Evolutionary conservation across 148 eudicot species (phyloP).

Genomic region (Persicaria tinctoria): DNA sequence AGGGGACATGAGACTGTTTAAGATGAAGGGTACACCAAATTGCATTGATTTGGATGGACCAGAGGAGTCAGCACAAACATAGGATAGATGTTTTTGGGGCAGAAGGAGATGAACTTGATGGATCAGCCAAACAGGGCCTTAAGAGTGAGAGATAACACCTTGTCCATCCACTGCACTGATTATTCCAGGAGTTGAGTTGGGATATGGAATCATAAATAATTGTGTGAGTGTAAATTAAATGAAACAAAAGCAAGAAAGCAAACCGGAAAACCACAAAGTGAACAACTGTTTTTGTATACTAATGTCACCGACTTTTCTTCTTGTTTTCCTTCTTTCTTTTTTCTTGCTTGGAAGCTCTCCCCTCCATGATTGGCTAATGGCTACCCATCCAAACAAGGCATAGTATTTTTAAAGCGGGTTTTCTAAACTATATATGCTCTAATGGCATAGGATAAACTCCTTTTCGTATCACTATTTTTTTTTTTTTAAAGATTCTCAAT

Average conservation of each 20-base stretch:
- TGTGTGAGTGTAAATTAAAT: slow-evolving; percentile 1
- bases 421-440: no score
- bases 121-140: slow-evolving; percentile 2
- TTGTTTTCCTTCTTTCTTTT: slow-evolving; percentile 1
- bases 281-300: slow-evolving; percentile 6
- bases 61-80: slow-evolving; percentile 5
- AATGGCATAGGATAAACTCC: no score
- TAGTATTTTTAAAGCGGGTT: not conserved
- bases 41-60: slow-evolving; percentile 4
- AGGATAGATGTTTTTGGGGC: not conserved
- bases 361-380: slow-evolving; percentile 1
- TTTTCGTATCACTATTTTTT: no score
- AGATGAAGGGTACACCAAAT: not conserved
- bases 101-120: not conserved
- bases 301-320: slow-evolving; percentile 1
- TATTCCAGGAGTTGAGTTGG: not conserved
- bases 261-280: not conserved
- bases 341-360: not conserved
- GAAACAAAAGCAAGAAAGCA: slow-evolving; percentile 10
- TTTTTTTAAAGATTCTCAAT: no score
- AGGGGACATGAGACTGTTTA: not conserved
- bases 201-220: slow-evolving; percentile 10
- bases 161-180: slow-evolving; percentile 10
- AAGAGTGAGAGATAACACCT: slow-evolving; percentile 9
- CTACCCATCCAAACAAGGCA: slow-evolving; percentile 8